Conservation (phyloP, 208 protist genomes). For the Crithidia sp. region DNA sequence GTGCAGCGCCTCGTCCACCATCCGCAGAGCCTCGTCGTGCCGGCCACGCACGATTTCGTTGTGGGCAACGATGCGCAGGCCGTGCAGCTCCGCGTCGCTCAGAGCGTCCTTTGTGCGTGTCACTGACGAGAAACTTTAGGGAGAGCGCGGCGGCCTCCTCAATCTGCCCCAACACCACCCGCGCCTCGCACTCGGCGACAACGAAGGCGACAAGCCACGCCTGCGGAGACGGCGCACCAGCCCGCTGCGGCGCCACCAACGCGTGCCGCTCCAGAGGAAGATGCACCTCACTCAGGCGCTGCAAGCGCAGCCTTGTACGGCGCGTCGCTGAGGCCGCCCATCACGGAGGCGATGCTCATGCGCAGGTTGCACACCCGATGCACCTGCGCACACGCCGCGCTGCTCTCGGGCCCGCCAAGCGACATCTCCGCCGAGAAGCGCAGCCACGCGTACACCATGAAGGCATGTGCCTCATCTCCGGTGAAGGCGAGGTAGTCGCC, state of each 20-base stretch:
- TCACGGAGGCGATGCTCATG: slow-evolving; percentile 24
- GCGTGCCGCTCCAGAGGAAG: slow-evolving; percentile 9
- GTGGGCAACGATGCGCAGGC: slow-evolving; percentile 15
- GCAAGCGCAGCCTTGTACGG: slow-evolving; percentile 28
- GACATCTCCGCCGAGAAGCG: slow-evolving; percentile 48
- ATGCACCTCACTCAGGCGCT: not conserved
- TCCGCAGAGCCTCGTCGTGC: slow-evolving; percentile 17
- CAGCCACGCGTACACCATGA: slow-evolving; percentile 67
- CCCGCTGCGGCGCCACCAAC: not conserved
- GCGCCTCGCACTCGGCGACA: slow-evolving; percentile 52
- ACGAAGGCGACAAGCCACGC: slow-evolving; percentile 43
- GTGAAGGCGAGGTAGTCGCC: slow-evolving; percentile 50
- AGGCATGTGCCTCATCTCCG: slow-evolving; percentile 56
- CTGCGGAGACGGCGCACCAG: not conserved
- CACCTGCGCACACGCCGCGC: slow-evolving; percentile 34
- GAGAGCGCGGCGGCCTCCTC: slow-evolving; percentile 45
- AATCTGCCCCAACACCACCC: slow-evolving; percentile 40
- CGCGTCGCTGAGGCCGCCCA: slow-evolving; percentile 20
- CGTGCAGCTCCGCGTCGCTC: slow-evolving; percentile 4
- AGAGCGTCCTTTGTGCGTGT: not conserved
- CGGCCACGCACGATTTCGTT: slow-evolving; percentile 19
- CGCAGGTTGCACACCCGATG: slow-evolving; percentile 43
- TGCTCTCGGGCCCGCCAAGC: slow-evolving; percentile 40
- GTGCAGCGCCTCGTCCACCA: slow-evolving; percentile 10
- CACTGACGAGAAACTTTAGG: slow-evolving; percentile 22